Evolutionary conservation across 2,329 filamentous ascomycete species (phyloP).

Genomic region (Decorospora gaudefroyi): DNA sequence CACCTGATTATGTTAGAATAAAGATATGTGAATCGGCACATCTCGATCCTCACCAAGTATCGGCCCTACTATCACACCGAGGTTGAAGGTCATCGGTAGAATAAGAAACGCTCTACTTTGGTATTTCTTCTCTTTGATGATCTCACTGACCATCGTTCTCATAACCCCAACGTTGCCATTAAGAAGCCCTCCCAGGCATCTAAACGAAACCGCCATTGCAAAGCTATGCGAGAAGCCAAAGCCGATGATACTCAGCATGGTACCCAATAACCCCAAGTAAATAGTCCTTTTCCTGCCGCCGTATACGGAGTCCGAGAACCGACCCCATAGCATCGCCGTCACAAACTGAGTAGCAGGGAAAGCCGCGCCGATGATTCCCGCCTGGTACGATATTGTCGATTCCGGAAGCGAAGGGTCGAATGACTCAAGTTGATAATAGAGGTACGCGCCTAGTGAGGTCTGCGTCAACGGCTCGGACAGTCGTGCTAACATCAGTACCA

Average conservation of each 20-base stretch:
- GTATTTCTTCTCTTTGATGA: constrained; percentile 70
- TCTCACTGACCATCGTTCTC: constrained; percentile 74
- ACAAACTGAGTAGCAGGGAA: constrained; percentile 83
- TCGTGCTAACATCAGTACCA: constrained; percentile 76
- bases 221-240: constrained; percentile 72
- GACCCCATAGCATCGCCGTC: constrained; percentile 82
- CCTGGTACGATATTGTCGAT: constrained; percentile 72
- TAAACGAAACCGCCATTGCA: constrained; percentile 64
- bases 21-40: not conserved
- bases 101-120: constrained; percentile 62
- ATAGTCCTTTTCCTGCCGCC: constrained; percentile 76
- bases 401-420: constrained; percentile 66
- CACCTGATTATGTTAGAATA: constrained; percentile 57
- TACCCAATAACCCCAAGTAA: constrained; percentile 75
- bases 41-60: constrained; percentile 37
- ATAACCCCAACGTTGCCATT: constrained; percentile 77
- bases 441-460: constrained; percentile 66
- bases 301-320: constrained; percentile 65
- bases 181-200: constrained; percentile 67
- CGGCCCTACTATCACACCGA: constrained; percentile 55
- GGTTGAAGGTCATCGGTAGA: constrained; percentile 70
- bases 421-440: constrained; percentile 87
- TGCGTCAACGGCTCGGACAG: constrained; percentile 82
- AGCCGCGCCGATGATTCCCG: constrained; percentile 74
- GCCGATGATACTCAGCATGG: constrained; percentile 65